These are phyloP conservation scores for Epicoccum nigrum DNA, from an alignment of 2,329 filamentous ascomycete genomes.

Conservation along the genomic window DNA sequence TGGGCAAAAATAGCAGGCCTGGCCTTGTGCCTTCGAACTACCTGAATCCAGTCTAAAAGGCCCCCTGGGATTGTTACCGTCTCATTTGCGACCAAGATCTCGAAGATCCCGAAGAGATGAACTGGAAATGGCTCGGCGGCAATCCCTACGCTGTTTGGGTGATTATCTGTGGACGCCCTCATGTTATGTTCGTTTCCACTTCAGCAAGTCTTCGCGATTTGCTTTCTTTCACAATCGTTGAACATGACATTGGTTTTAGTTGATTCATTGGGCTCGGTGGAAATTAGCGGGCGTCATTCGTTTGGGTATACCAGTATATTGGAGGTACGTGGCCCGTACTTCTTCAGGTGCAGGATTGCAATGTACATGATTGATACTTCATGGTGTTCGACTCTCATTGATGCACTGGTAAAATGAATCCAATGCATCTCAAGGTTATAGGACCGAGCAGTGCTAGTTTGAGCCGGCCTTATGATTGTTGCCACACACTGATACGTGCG, in stretches of 20 bases:
- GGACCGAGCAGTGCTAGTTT: too few relatives aligned
- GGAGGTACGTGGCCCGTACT: not conserved
- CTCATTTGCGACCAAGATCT: too few relatives aligned
- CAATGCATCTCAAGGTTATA: not conserved
- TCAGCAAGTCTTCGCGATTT: not conserved
- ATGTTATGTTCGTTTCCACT: not conserved
- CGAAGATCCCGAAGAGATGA: too few relatives aligned
- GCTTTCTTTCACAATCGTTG: slow-evolving; percentile 7
- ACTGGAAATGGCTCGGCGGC: too few relatives aligned
- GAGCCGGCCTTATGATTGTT: too few relatives aligned
- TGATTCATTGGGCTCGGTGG: not conserved
- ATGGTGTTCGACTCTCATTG: too few relatives aligned
- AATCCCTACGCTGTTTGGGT: too few relatives aligned
- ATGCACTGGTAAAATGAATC: too few relatives aligned
- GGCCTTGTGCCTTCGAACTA: slow-evolving; percentile 73
- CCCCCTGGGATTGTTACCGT: too few relatives aligned
- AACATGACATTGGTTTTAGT: not conserved
- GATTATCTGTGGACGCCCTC: not conserved
- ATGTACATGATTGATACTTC: not conserved
- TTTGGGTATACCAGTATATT: slow-evolving; percentile 12
- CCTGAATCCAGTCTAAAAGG: slow-evolving; percentile 63
- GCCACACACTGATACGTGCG: too few relatives aligned
- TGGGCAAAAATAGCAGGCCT: slow-evolving; percentile 62
- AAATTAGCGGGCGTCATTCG: slow-evolving; percentile 20
- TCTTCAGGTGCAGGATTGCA: not conserved